Evolutionary conservation across 306 rosid genomes (phyloP).

Genomic region (Cicer judaicum): DNA sequence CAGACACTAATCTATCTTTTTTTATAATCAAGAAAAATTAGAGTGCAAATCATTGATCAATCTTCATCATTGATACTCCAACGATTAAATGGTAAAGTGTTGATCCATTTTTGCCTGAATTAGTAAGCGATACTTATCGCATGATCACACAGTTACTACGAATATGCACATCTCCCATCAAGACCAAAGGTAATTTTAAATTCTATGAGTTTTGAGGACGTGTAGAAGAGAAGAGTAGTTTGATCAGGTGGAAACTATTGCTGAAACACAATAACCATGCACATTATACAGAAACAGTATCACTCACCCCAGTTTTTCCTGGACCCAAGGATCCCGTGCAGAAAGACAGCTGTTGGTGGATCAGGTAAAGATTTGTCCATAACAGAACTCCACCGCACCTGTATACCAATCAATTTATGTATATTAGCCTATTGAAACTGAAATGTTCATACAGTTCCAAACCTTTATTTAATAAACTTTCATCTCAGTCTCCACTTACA

Average conservation of each 20-base stretch:
- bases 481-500: conserved; percentile 6
- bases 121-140: neutral
- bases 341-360: conserved; percentile 92
- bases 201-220: conserved; percentile 3
- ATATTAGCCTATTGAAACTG: conserved; percentile 34
- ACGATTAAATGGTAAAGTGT: neutral
- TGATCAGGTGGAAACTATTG: neutral
- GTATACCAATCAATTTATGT: conserved; percentile 33
- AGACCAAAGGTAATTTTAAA: neutral
- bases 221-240: conserved; percentile 2
- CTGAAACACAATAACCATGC: conserved; percentile 22
- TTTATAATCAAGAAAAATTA: too few relatives aligned
- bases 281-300: conserved; percentile 18
- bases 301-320: conserved; percentile 95
- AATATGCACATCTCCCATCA: conserved; percentile 13
- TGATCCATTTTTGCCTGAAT: neutral
- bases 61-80: neutral
- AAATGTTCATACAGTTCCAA: conserved; percentile 9
- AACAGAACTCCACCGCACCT: conserved; percentile 91
- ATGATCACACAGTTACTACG: neutral
- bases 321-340: conserved; percentile 91
- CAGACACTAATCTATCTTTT: neutral
- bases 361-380: conserved; percentile 68
- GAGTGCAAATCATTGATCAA: neutral
- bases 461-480: conserved; percentile 20